Conservation (phyloP, 2,329 filamentous ascomycete species). For the Endoconidiophora laricicola region DNA sequence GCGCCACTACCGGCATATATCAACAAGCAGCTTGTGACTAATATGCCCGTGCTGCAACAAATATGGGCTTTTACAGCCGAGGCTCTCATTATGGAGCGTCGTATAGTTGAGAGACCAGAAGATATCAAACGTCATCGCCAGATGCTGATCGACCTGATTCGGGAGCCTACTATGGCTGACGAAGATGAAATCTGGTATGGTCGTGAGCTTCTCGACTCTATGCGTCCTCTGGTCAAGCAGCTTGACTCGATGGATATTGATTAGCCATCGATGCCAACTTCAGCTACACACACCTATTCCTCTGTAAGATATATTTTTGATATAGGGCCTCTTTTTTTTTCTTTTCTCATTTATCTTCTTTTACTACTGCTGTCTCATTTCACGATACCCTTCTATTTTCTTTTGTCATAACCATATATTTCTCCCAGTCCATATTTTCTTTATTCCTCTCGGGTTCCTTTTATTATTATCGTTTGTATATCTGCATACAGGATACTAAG, state of each 20-base stretch:
- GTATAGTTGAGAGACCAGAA: conserved; percentile 38
- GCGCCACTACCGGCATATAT: conserved; percentile 33
- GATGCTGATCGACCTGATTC: conserved; percentile 47
- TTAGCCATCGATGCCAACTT: not conserved
- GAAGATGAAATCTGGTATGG: conserved; percentile 49
- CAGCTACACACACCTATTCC: not conserved
- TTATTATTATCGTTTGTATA: too few relatives aligned
- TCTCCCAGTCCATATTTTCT: too few relatives aligned
- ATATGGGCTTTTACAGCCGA: conserved; percentile 49
- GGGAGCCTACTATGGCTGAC: conserved; percentile 40
- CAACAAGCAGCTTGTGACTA: conserved; percentile 32
- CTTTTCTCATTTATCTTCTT: too few relatives aligned
- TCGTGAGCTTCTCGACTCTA: conserved; percentile 34
- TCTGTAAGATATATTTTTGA: too few relatives aligned
- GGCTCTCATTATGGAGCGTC: conserved; percentile 40
- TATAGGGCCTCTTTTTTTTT: too few relatives aligned
- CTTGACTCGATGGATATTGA: conserved; percentile 30
- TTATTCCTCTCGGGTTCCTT: too few relatives aligned
- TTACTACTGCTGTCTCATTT: too few relatives aligned
- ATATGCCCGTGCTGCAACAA: conserved; percentile 40
- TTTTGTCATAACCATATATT: too few relatives aligned
- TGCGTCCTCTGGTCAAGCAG: conserved; percentile 32
- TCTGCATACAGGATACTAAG: too few relatives aligned
- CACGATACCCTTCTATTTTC: too few relatives aligned
- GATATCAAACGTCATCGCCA: conserved; percentile 48